Evolutionary conservation across 2,329 filamentous ascomycete species (phyloP).

Genomic region (Trichophyton verrucosum): DNA sequence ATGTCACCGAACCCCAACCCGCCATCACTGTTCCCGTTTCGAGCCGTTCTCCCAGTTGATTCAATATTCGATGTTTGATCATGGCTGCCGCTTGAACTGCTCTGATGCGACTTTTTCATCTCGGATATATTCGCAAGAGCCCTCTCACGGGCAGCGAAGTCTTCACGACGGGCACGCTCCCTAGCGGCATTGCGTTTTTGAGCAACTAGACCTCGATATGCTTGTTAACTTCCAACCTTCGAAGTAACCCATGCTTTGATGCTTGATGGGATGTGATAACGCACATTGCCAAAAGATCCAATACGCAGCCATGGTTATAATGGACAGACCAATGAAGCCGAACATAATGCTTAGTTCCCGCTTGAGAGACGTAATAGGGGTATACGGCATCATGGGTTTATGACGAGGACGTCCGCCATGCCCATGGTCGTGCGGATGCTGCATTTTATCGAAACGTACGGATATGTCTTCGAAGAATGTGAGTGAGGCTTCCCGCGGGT

Average conservation of each 20-base stretch:
- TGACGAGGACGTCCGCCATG: not conserved
- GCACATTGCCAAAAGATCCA: conserved; percentile 25
- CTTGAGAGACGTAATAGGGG: conserved; percentile 21
- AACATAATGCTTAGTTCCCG: conserved; percentile 31
- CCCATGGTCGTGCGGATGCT: not conserved
- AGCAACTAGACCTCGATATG: conserved; percentile 11
- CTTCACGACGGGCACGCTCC: conserved; percentile 24
- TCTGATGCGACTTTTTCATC: conserved; percentile 7
- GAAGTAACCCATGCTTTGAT: too few relatives aligned
- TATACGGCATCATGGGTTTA: conserved; percentile 16
- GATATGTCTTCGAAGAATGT: not conserved
- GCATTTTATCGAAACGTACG: not conserved
- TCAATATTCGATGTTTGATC: not conserved
- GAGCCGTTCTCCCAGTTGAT: not conserved
- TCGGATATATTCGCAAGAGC: not conserved
- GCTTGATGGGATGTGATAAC: conserved; percentile 1
- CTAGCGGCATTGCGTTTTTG: conserved; percentile 19
- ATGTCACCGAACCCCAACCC: conserved; percentile 10
- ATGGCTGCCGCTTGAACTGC: conserved; percentile 5
- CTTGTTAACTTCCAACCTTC: not conserved
- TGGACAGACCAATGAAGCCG: conserved; percentile 24
- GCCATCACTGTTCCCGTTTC: conserved; percentile 10
- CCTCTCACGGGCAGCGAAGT: conserved; percentile 13
- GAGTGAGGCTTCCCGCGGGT: not conserved
- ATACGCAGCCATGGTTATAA: conserved; percentile 25